Evolutionary conservation across 2,329 filamentous ascomycete genomes (phyloP).

Genomic region (Pseudogymnoascus sp.): DNA sequence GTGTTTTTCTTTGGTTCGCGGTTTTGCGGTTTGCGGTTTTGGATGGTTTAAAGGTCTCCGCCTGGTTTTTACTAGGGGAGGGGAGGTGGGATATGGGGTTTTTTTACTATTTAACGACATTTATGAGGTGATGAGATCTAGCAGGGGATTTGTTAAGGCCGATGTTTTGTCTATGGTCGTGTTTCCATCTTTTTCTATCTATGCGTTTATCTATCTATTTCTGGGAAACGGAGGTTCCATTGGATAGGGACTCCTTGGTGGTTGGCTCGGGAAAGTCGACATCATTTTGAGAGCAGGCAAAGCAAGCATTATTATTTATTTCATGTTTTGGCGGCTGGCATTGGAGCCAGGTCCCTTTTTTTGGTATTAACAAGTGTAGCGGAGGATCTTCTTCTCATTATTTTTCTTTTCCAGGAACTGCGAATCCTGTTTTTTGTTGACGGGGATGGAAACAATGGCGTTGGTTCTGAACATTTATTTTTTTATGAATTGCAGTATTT

Average conservation of each 20-base stretch:
- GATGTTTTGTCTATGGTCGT: neutral
- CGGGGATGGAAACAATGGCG: neutral
- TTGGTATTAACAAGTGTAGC: slow-evolving; percentile 4
- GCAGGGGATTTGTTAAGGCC: neutral
- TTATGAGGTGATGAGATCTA: neutral
- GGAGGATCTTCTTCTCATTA: neutral
- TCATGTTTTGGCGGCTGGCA: neutral
- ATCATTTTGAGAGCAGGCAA: neutral
- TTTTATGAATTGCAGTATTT: neutral
- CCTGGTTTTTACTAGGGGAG: neutral
- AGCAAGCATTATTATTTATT: neutral
- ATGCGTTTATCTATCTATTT: neutral
- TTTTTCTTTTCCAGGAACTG: neutral
- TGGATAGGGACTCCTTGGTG: neutral
- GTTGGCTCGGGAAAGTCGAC: neutral
- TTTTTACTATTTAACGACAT: neutral
- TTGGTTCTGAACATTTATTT: neutral
- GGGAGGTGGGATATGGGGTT: neutral
- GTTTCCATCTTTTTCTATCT: neutral
- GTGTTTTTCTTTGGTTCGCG: neutral
- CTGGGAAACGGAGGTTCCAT: neutral
- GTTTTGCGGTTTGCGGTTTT: neutral
- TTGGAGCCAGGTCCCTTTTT: neutral
- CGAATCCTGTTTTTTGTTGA: neutral
- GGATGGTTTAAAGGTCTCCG: neutral